Conservation (phyloP, 176 grass and related monocot genomes). For the Pontederia crassipes region DNA sequence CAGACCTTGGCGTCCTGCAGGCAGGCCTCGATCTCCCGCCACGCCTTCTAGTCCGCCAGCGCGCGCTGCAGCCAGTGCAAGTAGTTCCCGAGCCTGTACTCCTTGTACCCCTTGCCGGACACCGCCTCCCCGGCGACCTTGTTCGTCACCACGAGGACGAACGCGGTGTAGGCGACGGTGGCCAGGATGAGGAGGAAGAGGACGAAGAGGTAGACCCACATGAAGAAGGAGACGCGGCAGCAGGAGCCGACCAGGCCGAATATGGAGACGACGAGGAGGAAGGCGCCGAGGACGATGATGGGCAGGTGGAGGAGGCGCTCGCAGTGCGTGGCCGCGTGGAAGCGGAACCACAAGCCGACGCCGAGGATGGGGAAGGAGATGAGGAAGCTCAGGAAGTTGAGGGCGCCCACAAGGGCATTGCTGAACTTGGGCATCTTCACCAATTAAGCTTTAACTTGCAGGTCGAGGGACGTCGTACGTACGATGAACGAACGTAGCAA, state of each 20-base stretch:
- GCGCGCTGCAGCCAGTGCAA: not conserved
- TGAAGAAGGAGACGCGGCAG: not conserved
- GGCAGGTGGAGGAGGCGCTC: constrained; percentile 6
- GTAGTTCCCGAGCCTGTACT: constrained; percentile 7
- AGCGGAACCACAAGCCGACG: constrained; percentile 3
- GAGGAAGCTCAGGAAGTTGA: constrained; percentile 6
- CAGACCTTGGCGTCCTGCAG: not conserved
- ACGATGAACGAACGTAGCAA: too few relatives aligned
- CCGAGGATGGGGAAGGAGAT: not conserved
- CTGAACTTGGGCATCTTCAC: not conserved
- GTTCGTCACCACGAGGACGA: constrained; percentile 7
- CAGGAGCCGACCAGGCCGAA: constrained; percentile 9
- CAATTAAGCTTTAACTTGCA: not conserved
- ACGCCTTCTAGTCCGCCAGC: constrained; percentile 7
- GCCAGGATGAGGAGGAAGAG: constrained; percentile 5
- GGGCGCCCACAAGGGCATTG: not conserved
- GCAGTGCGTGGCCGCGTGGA: not conserved
- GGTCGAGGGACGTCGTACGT: too few relatives aligned
- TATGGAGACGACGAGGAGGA: constrained; percentile 4
- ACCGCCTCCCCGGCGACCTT: constrained; percentile 1
- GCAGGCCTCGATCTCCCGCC: not conserved
- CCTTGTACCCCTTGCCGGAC: constrained; percentile 3
- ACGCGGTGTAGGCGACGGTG: not conserved
- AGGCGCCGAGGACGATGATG: not conserved
- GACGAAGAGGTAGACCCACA: constrained; percentile 15